Conservation (phyloP, 106 monocot species). For the Dendrobium huoshanense region DNA sequence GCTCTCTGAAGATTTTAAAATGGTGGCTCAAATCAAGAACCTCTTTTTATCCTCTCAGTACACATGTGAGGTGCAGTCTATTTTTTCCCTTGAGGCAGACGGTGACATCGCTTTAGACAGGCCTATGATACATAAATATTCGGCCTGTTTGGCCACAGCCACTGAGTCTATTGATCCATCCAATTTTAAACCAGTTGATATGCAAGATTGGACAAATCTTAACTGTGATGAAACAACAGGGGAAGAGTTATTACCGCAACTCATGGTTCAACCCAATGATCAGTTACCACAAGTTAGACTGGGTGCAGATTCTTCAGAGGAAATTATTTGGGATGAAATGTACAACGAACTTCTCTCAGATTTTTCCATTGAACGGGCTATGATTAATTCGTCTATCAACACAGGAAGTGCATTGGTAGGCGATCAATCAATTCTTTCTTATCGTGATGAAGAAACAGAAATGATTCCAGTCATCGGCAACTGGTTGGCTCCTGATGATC, state of each 20-base stretch:
- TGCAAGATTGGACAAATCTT: background rate
- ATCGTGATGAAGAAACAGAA: constrained; percentile 12
- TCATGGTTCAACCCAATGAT: constrained; percentile 16
- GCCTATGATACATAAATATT: background rate
- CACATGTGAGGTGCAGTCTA: background rate
- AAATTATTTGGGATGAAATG: constrained; percentile 18
- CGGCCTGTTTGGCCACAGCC: background rate
- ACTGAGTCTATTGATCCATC: background rate
- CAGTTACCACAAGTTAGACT: constrained; percentile 1
- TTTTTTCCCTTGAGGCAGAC: background rate
- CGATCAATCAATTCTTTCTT: constrained; percentile 13
- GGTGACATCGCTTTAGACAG: too few species aligned
- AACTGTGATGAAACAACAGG: background rate
- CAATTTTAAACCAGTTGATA: background rate
- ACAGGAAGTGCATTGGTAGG: constrained; percentile 12
- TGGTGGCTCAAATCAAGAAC: background rate
- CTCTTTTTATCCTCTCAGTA: background rate
- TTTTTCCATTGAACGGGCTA: background rate
- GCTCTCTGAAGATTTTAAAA: background rate
- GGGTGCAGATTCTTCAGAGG: constrained; percentile 7
- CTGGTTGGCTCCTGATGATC: constrained; percentile 5
- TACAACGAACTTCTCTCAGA: constrained; percentile 6
- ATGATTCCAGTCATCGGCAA: background rate
- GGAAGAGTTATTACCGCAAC: background rate
- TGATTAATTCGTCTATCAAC: background rate